Conservation (phyloP, 2,329 filamentous ascomycete genomes). For the Plectosphaerella cucumerina region DNA sequence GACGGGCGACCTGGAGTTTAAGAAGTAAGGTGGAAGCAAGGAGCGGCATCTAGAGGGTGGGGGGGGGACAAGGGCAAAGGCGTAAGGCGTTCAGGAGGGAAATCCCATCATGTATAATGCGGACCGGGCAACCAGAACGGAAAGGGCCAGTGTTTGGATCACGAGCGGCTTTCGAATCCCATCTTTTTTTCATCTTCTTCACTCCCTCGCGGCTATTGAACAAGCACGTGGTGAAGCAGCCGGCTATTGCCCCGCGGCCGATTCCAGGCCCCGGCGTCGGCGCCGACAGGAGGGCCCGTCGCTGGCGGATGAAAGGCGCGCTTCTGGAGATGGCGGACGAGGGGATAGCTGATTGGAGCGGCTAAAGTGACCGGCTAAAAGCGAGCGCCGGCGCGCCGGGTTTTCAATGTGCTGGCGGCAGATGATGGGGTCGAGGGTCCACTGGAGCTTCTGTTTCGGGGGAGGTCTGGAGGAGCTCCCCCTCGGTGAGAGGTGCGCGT, state of each 20-base stretch:
- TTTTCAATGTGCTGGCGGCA: not conserved
- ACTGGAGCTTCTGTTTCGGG: not conserved
- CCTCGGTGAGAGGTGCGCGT: not conserved
- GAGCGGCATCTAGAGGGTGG: too few species aligned
- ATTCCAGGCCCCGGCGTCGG: too few species aligned
- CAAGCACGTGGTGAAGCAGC: not conserved
- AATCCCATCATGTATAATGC: not conserved
- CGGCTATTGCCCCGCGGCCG: not conserved
- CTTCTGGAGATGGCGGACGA: not conserved
- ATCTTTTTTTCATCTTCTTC: too few species aligned
- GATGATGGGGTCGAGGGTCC: not conserved
- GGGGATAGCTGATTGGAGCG: not conserved
- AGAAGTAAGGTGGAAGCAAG: not conserved
- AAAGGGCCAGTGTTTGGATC: too few species aligned
- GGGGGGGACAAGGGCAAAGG: not conserved
- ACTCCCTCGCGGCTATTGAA: not conserved
- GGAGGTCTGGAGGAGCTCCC: not conserved
- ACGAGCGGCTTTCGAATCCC: too few species aligned
- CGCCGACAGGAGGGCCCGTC: too few species aligned
- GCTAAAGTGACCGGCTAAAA: slow-evolving; percentile 1
- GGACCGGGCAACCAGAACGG: too few species aligned
- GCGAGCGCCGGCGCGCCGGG: not conserved
- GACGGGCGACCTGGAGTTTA: slow-evolving; percentile 32
- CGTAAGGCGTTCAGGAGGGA: not conserved
- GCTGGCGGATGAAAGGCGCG: not conserved